A percentile compares a stretch with the other conserved stretches of the same genome.
These are phyloP conservation scores for Termitomyces sp. DNA, from an alignment of 768 basidiomycete genomes.

Conservation along the genomic window DNA sequence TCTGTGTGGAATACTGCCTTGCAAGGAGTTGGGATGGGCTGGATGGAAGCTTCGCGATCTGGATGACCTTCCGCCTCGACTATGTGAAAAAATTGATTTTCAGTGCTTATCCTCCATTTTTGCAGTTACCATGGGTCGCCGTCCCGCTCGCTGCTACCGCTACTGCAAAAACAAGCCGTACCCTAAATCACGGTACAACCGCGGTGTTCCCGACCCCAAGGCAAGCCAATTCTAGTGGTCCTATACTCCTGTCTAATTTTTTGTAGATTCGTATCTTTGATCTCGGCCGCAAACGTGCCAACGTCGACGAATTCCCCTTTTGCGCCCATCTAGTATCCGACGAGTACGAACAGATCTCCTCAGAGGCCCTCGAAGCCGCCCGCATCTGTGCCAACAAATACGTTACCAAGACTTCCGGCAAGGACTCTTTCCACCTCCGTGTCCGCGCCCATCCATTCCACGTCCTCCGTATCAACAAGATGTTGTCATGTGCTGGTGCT, in stretches of 20 bases:
- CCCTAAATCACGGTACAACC: conserved; percentile 93
- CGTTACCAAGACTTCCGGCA: conserved; percentile 95
- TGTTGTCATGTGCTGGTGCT: conserved; percentile 98
- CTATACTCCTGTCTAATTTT: no score
- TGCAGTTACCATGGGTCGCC: conserved; percentile 75
- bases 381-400: conserved; percentile 99
- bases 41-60: conserved; percentile 7
- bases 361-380: conserved; percentile 94
- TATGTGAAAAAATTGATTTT: background rate
- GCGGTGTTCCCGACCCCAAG: conserved; percentile 97
- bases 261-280: conserved; percentile 92
- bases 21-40: background rate
- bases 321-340: conserved; percentile 95
- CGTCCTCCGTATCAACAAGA: conserved; percentile 99
- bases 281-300: conserved; percentile 91
- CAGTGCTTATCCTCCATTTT: background rate
- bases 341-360: conserved; percentile 95
- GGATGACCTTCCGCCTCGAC: conserved; percentile 9
- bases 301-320: conserved; percentile 98
- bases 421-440: conserved; percentile 98
- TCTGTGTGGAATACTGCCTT: background rate
- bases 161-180: conserved; percentile 99
- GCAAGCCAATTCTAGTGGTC: conserved; percentile 26
- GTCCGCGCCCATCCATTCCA: conserved; percentile 99
- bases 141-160: conserved; percentile 96